phyloP scores from a whole-genome alignment of 805 yeast genomes.

The Candida ortonii region DNA sequence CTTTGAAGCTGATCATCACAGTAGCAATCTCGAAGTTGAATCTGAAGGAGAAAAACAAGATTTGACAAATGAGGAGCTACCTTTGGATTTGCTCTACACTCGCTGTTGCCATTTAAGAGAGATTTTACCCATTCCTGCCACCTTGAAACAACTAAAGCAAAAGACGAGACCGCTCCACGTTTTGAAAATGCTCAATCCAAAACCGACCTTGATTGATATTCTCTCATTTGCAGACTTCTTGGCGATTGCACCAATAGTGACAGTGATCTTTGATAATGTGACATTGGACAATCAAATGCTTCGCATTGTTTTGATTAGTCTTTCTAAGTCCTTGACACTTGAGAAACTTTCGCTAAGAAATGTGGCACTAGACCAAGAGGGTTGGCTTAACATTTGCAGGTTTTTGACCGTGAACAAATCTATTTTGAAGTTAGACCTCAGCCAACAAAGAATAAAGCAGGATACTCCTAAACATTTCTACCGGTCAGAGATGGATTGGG shows the following conservation, averaged over 20 bases:
- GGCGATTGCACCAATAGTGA: constrained; percentile 52
- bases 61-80: constrained; percentile 21
- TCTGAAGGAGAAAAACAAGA: constrained; percentile 27
- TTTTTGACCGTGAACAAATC: constrained; percentile 42
- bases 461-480: constrained; percentile 38
- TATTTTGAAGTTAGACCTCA: constrained; percentile 51
- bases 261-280: constrained; percentile 57
- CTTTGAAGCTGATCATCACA: constrained; percentile 27
- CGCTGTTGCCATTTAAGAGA: constrained; percentile 49
- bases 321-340: constrained; percentile 40
- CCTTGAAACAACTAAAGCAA: constrained; percentile 50
- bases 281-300: constrained; percentile 54
- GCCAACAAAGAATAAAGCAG: constrained; percentile 51
- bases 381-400: constrained; percentile 52
- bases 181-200: constrained; percentile 53
- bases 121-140: constrained; percentile 49
- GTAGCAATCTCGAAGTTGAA: constrained; percentile 6
- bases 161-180: constrained; percentile 52
- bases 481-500: constrained; percentile 54
- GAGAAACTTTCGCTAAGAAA: constrained; percentile 55
- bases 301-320: constrained; percentile 44
- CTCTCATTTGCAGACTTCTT: constrained; percentile 56
- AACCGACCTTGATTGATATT: constrained; percentile 56
- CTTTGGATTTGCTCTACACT: constrained; percentile 50
- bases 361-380: constrained; percentile 50